Evolutionary conservation across 495 filamentous ascomycete genomes (phyloP), one percentile per base, ranked within the genome.

Genomic region (Tetracladium setigerum): DNA sequence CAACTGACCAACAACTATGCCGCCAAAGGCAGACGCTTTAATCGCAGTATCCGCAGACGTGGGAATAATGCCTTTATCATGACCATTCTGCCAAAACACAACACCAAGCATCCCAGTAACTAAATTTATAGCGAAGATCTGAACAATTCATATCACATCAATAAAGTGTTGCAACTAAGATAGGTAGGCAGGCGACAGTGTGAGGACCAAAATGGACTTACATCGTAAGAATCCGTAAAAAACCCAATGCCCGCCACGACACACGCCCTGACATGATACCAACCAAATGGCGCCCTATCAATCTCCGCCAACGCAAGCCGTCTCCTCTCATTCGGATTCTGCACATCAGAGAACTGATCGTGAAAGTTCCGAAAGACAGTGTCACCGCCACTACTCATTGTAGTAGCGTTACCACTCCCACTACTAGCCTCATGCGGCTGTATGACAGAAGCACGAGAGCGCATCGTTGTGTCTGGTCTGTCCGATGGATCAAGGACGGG

Each of bases 11-110:
- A 95, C 67, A 50, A 94, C 86, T 18, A 87, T 94, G 36, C 89
- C 89, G 47, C 78, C 83, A 9, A 84, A 90, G n/a, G 88, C 92
- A 7, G 88, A 77, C 12, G 89, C 81, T 65, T 95, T 95, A 69
- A 95, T 88, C 39, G 84, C 87, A 2, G 84, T 90, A 58, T 91
- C 86, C 8, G 82, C 76, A 48, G 62, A 66, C 42, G 68, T 71
- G 18, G 81, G 81, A 58, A 87, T 82, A 3, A 57, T 50, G 32
- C 83, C 77, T 19, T 60, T 62, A 17, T 52, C n/a, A 10, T 33
- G 39, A 37, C 35, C 60, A 62, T 37, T 62, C 4, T 79, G 72
- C 67, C 72, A 87, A 72, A 77, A 88, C 47, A 85, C 82, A n/a
- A 88, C 71, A 45, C 84, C 85, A 36, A 90, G 62, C 71, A 92